Conservation (phyloP, 225 moss, liverwort and hornwort genomes). For the Straminergon stramineum region DNA sequence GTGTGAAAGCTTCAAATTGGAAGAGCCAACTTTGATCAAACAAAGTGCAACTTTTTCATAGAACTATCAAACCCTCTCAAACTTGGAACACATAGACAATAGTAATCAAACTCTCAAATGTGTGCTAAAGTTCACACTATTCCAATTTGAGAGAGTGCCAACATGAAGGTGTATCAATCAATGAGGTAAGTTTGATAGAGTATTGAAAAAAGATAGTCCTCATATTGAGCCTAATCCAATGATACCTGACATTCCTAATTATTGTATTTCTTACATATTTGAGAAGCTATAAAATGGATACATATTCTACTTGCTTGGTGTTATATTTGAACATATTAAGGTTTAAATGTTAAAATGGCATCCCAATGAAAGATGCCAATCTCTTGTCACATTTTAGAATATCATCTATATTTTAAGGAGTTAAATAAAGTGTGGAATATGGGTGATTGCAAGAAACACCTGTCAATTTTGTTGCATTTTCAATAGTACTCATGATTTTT, state of each 20-base stretch:
- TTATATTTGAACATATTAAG: neutral
- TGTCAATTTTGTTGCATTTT: no score
- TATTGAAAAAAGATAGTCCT: neutral
- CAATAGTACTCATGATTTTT: no score
- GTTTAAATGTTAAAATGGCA: neutral
- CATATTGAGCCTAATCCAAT: fast-evolving
- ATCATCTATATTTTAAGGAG: neutral
- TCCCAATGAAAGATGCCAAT: neutral
- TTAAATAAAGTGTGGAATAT: no score
- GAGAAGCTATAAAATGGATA: neutral
- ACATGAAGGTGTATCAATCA: neutral
- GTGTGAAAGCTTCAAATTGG: neutral
- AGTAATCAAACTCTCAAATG: neutral
- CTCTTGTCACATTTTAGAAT: neutral
- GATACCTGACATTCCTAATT: neutral
- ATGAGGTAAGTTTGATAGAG: neutral
- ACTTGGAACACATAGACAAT: neutral
- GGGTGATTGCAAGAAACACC: no score
- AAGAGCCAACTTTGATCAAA: neutral
- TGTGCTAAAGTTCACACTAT: neutral
- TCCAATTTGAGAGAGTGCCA: no score
- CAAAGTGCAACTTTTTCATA: neutral
- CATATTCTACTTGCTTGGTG: fast-evolving
- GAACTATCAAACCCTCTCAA: neutral
- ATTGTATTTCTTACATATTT: neutral